phyloP scores from a whole-genome alignment of 2,329 filamentous ascomycete species.

The Colletotrichum lupini region DNA sequence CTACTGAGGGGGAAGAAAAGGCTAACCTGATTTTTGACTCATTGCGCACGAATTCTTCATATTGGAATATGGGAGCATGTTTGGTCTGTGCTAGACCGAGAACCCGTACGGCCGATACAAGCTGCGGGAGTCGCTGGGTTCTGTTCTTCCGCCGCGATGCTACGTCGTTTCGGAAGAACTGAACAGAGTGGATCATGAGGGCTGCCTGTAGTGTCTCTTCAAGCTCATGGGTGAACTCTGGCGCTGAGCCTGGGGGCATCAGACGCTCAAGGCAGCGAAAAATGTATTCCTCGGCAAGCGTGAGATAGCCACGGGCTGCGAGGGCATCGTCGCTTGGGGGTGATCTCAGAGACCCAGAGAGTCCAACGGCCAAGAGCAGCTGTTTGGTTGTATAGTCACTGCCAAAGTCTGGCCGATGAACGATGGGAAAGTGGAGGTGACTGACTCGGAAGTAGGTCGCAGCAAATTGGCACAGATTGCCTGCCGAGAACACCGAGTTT shows the following conservation, averaged over 20 bases:
- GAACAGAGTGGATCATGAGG: conserved; percentile 38
- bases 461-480: conserved; percentile 37
- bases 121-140: conserved; percentile 34
- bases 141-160: conserved; percentile 23
- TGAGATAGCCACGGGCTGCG: conserved; percentile 25
- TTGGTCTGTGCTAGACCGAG: conserved; percentile 33
- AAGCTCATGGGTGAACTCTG: conserved; percentile 13
- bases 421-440: conserved; percentile 42
- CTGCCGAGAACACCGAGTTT: conserved; percentile 35
- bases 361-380: conserved; percentile 36
- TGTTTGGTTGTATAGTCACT: conserved; percentile 24
- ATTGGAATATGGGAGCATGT: conserved; percentile 25
- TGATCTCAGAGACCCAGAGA: conserved; percentile 37
- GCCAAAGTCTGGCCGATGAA: conserved; percentile 41
- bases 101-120: conserved; percentile 37
- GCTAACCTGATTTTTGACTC: conserved; percentile 39
- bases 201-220: conserved; percentile 41
- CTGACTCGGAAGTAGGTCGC: conserved; percentile 41
- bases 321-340: conserved; percentile 37
- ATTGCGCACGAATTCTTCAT: conserved; percentile 35
- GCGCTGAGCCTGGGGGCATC: conserved; percentile 11
- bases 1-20: neutral
- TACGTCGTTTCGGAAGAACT: conserved; percentile 37
- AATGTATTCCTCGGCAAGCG: conserved; percentile 37
- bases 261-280: conserved; percentile 31